Conservation (phyloP, 306 rosid species). For the Quillaja saponaria region DNA sequence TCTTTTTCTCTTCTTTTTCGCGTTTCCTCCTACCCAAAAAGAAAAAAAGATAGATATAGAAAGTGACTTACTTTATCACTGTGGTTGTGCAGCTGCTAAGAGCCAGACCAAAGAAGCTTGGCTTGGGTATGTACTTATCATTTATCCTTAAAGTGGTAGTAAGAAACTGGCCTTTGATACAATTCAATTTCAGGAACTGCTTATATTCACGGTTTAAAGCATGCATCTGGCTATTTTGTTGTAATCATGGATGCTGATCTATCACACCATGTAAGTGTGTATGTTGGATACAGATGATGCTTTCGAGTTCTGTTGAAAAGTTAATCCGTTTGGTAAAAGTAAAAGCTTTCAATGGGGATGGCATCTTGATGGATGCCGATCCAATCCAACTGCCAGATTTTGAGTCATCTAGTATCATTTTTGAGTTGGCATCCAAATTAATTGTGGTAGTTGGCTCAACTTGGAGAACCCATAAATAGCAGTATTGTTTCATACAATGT, state of each 20-base stretch:
- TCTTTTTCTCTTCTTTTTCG: background rate
- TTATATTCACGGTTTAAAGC: slow-evolving; percentile 87
- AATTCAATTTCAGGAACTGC: slow-evolving; percentile 78
- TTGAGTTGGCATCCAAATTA: no score
- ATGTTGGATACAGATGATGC: slow-evolving; percentile 7
- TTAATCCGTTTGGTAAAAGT: background rate
- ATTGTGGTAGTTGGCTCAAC: background rate
- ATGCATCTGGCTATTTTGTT: slow-evolving; percentile 91
- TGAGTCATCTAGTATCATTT: no score
- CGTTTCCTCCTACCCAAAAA: background rate
- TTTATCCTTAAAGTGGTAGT: slow-evolving; percentile 1
- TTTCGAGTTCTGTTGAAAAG: slow-evolving; percentile 19
- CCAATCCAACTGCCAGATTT: no score
- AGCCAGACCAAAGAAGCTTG: slow-evolving; percentile 88
- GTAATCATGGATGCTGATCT: slow-evolving; percentile 97
- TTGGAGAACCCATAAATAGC: slow-evolving; percentile 1
- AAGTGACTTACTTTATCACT: slow-evolving; percentile 18
- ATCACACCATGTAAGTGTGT: slow-evolving; percentile 78
- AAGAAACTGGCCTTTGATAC: slow-evolving; percentile 30
- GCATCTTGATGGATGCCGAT: no score
- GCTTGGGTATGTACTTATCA: slow-evolving; percentile 61
- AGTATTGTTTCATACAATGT: slow-evolving; percentile 9
- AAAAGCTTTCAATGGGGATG: no score
- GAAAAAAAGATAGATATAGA: background rate
- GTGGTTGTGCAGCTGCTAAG: slow-evolving; percentile 67